These are phyloP conservation scores for Pseudogymnoascus sp. DNA, from an alignment of 2,329 filamentous ascomycete species.

Conservation along the genomic window DNA sequence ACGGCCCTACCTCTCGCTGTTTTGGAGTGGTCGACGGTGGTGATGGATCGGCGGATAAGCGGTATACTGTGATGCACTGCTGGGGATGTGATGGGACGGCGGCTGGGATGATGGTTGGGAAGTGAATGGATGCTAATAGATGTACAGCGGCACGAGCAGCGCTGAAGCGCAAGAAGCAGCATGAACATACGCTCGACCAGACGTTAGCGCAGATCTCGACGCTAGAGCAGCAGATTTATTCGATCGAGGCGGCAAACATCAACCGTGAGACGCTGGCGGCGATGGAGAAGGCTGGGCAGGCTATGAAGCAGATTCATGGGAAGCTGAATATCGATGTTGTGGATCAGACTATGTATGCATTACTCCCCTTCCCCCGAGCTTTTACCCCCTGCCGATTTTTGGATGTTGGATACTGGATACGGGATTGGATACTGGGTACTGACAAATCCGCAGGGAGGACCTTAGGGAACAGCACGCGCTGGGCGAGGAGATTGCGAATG, in stretches of 20 bases:
- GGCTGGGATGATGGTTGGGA: constrained; percentile 23
- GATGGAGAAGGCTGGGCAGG: constrained; percentile 83
- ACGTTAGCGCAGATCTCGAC: constrained; percentile 84
- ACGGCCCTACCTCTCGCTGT: too few relatives aligned
- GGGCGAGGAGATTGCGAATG: constrained; percentile 84
- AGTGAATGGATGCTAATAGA: background rate
- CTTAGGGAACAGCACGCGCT: constrained; percentile 87
- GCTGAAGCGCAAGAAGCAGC: constrained; percentile 86
- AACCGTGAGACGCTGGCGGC: constrained; percentile 92
- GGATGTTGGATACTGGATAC: background rate
- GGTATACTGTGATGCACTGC: too few relatives aligned
- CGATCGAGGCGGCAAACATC: constrained; percentile 97
- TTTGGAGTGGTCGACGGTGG: too few relatives aligned
- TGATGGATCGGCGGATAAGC: too few relatives aligned
- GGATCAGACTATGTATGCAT: constrained; percentile 81
- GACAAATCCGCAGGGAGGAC: constrained; percentile 54
- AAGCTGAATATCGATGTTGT: constrained; percentile 91
- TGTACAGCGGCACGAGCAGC: constrained; percentile 77
- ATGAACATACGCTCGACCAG: constrained; percentile 86
- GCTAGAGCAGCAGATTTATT: constrained; percentile 89
- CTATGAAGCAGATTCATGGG: constrained; percentile 90
- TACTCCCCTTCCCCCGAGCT: background rate
- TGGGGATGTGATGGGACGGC: too few relatives aligned
- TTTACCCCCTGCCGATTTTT: background rate
- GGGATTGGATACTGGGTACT: background rate